Conservation (phyloP, 352 stramenopile genomes). For the Elongisporangium undulatum region DNA sequence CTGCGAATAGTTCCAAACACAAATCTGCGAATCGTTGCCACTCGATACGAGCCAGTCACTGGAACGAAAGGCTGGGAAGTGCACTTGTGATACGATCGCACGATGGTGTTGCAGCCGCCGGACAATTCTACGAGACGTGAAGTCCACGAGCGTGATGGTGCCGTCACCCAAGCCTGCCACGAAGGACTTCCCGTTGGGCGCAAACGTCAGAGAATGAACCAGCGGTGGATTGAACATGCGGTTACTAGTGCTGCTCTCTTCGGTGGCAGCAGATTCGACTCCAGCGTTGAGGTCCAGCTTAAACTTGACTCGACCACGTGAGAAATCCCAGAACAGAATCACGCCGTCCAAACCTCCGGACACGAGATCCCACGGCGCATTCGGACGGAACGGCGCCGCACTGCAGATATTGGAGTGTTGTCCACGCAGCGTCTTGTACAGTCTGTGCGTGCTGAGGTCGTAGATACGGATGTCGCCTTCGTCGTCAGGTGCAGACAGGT, state of each 20-base stretch:
- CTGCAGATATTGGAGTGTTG: constrained; percentile 75
- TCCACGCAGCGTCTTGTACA: constrained; percentile 62
- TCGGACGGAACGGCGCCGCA: constrained; percentile 57
- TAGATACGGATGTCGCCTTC: constrained; percentile 66
- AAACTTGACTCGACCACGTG: constrained; percentile 58
- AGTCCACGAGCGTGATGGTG: constrained; percentile 61
- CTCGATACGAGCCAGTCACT: constrained; percentile 56
- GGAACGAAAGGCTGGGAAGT: constrained; percentile 45
- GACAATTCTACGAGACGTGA: constrained; percentile 43
- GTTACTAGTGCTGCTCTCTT: constrained; percentile 7
- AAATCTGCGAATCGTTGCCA: constrained; percentile 66
- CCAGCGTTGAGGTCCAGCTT: constrained; percentile 62
- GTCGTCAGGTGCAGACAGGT: constrained; percentile 61
- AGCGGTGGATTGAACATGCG: constrained; percentile 71
- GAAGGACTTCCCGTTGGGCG: constrained; percentile 56
- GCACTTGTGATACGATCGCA: constrained; percentile 55
- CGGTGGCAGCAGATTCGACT: constrained; percentile 6
- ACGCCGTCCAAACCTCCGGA: constrained; percentile 67
- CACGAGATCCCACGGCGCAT: constrained; percentile 69
- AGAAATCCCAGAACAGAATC: constrained; percentile 78
- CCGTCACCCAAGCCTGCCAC: constrained; percentile 62
- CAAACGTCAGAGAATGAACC: constrained; percentile 63
- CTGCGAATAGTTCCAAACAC: constrained; percentile 52
- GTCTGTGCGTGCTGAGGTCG: constrained; percentile 40
- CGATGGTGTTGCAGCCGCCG: constrained; percentile 45